Evolutionary conservation across 1,284 basidiomycete species (phyloP).

Genomic region (Pyrrhoderma noxium): DNA sequence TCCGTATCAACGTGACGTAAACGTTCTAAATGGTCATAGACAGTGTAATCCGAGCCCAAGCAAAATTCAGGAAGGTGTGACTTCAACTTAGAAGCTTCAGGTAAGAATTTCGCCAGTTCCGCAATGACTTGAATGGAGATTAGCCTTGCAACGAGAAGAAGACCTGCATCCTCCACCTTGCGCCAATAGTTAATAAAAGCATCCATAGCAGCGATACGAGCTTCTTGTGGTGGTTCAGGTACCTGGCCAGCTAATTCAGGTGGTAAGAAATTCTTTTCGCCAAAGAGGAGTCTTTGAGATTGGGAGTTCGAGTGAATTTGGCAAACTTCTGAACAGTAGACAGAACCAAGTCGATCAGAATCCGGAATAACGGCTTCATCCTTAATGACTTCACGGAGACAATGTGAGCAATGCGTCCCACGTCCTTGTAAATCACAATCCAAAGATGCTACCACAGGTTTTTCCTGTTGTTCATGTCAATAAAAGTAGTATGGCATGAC

Average conservation of each 20-base stretch:
- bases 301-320: conserved; percentile 45
- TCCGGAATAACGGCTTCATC: conserved; percentile 38
- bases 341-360: conserved; percentile 45
- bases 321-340: conserved; percentile 69
- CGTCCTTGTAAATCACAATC: conserved; percentile 61
- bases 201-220: conserved; percentile 50
- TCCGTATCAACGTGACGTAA: conserved; percentile 53
- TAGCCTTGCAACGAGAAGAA: conserved; percentile 60
- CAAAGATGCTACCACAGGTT: conserved; percentile 58
- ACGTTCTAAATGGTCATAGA: conserved; percentile 71
- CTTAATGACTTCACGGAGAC: conserved; percentile 49
- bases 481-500: not conserved
- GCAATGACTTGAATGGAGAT: conserved; percentile 61
- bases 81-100: conserved; percentile 23
- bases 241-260: conserved; percentile 37
- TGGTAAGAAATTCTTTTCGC: conserved; percentile 54
- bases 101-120: conserved; percentile 53
- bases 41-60: conserved; percentile 41
- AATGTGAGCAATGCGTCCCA: conserved; percentile 64
- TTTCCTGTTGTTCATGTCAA: conserved; percentile 42
- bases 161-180: conserved; percentile 36
- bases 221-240: conserved; percentile 29
- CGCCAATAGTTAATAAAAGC: conserved; percentile 50
- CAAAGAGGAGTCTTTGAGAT: conserved; percentile 64
- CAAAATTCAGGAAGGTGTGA: conserved; percentile 43